Evolutionary conservation across 768 basidiomycete species (phyloP).

Genomic region (Mrakia frigida): DNA sequence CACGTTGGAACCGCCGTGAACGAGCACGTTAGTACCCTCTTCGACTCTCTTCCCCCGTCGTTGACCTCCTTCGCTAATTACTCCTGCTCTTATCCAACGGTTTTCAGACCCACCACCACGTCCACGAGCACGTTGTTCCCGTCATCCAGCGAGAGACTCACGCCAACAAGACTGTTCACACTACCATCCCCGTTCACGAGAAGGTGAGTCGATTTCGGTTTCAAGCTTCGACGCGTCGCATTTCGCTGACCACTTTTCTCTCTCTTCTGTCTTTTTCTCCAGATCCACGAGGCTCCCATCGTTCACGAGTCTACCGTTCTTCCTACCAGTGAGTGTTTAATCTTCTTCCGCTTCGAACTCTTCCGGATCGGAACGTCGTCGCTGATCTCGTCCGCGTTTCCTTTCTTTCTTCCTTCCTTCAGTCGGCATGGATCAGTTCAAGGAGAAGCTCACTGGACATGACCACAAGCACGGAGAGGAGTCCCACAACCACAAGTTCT

Average conservation of each 20-base stretch:
- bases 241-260: no score
- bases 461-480: conserved; percentile 8
- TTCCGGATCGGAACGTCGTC: no score
- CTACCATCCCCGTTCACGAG: conserved; percentile 45
- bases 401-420: conserved; percentile 25
- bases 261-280: background rate
- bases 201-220: conserved; percentile 22
- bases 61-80: conserved; percentile 33
- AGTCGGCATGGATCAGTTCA: conserved; percentile 23
- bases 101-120: no score
- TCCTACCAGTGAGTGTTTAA: background rate
- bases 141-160: conserved; percentile 47
- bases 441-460: conserved; percentile 13
- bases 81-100: conserved; percentile 12
- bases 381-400: conserved; percentile 5
- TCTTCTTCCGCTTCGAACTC: no score
- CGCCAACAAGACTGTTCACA: conserved; percentile 45
- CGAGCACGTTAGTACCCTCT: conserved; percentile 39
- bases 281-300: conserved; percentile 44
- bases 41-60: no score
- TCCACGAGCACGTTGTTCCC: conserved; percentile 41
- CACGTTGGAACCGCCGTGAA: conserved; percentile 38
- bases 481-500: conserved; percentile 19
- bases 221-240: background rate
- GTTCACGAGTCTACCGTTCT: conserved; percentile 32